Evolutionary conservation across 2,329 filamentous ascomycete species (phyloP).

Genomic region (Epichloe glyceriae): DNA sequence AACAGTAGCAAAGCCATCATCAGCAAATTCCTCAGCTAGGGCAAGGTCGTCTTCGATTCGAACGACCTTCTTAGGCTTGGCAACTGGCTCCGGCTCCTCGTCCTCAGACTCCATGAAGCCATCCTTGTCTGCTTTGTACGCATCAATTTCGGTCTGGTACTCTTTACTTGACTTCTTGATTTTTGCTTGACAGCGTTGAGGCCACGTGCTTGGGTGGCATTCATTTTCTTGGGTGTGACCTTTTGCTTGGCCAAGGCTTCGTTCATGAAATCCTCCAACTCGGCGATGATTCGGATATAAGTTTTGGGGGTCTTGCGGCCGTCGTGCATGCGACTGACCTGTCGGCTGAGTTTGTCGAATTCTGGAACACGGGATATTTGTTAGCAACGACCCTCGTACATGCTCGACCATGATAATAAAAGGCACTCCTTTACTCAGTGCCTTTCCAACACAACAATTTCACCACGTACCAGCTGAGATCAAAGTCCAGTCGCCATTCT

Average conservation of each 20-base stretch:
- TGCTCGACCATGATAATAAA: background rate
- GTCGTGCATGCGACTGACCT: conserved; percentile 65
- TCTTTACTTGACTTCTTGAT: conserved; percentile 99
- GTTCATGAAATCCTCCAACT: conserved; percentile 88
- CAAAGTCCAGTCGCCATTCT: conserved; percentile 94
- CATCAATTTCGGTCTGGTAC: conserved; percentile 74
- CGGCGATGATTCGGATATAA: conserved; percentile 85
- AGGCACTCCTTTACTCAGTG: background rate
- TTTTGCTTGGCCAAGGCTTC: conserved; percentile 94
- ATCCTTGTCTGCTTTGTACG: conserved; percentile 75
- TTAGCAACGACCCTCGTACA: conserved; percentile 6
- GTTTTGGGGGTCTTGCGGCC: conserved; percentile 72
- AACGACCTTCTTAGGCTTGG: conserved; percentile 29
- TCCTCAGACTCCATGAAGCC: conserved; percentile 77
- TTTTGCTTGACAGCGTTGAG: conserved; percentile 94
- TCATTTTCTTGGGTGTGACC: conserved; percentile 96
- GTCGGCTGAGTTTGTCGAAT: conserved; percentile 87
- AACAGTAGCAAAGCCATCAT: conserved; percentile 81
- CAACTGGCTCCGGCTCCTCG: conserved; percentile 50
- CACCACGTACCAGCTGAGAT: conserved; percentile 65
- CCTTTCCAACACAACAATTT: background rate
- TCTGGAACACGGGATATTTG: conserved; percentile 36
- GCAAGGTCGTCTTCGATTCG: conserved; percentile 31
- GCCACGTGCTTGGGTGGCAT: conserved; percentile 83
- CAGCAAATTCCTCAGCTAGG: conserved; percentile 47